Base-by-base conservation (phyloP, 768 basidiomycete genomes). In the Phanerochaete sordida region DNA sequence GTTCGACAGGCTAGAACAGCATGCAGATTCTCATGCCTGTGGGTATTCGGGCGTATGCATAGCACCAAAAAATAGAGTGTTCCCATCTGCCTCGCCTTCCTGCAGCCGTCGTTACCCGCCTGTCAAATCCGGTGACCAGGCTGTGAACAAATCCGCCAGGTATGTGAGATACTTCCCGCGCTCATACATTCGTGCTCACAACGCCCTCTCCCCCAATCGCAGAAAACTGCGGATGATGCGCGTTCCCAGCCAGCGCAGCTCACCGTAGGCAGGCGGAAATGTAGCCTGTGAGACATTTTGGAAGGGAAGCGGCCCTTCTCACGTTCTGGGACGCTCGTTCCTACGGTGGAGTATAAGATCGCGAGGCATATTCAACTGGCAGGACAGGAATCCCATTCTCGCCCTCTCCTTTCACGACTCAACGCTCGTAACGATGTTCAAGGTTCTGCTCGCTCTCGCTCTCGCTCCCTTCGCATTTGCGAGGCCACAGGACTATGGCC, bases 401-500 rank as follows among this genome's bases (percentile, higher is more conserved):
- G 26, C 50, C 39, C 53, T 26, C 47, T 35, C 51, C 30, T 23
- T 19, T 23, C 6, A 52, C 50, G 19, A 51, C 59, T n/a, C 45
- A 28, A 68, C 58, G 21, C 23, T 47, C 31, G 56, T 43, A 16
- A 72, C 69, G 66, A 69, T 74, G 65, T 73, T 74, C 65, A 59
- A 64, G 50, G 63, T 64, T 56, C 56, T 64, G 51, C 52, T 67
- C 31, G 43, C 65, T 58, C 59, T 71, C 60, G 59, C 70, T 59
- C 57, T 72, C 31, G 61, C 77, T 37, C 74, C 77, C 31, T 7
- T 64, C 6, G 69, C 68, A 47, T 62, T 78, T n/a, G 75, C 65
- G 35, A 68, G 67, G 57, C 78, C 77, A 11, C 81, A 80, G 62
- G 7, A 1, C 31, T 74, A 74, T 64, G 72, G 70, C 15, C 51